Evolutionary conservation across 2,329 filamentous ascomycete species (phyloP), one percentile per base, ranked within the genome.

Genomic region (Talaromyces verruculosus): DNA sequence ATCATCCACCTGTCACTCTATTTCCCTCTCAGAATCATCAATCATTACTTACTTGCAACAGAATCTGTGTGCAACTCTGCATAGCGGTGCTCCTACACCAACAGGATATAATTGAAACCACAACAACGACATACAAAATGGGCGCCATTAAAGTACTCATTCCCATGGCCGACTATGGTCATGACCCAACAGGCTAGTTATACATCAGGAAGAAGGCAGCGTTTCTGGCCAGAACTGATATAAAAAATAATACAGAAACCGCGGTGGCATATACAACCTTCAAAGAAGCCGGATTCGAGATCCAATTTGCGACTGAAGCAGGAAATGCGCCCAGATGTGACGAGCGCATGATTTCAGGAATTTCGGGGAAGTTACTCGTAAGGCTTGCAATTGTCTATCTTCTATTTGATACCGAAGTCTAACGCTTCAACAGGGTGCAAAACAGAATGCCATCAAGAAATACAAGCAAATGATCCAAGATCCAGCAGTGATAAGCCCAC

Each of bases 101-200:
- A 22, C 22, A 22, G 22, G 1, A 22, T 22, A 22, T 22, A 28
- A 6, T 51, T 51, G 19, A 51, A 17, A 28, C n/a, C 19, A 19
- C 45, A 47, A 19, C 19, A 25, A 49, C 47, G 7, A 28, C 25
- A 51, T 28, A 28, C 35, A 13, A 19, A 22, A 57, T 57, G 53
- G 35, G 30, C 30, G 7, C 8, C 13, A 37, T 74, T 2, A 83
- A 81, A 68, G 79, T 79, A 28, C 70, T 84, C 45, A 80, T 85
- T 51, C 69, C 84, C 63, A 85, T 85, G 83, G 79, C 83, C 49
- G 83, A 86, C 69, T 85, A 85, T 67, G 84, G 83, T 51, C 82
- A 85, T 69, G 84, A 86, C 68, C 84, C 84, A 1, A 85, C 84
- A 53, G 83, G 84, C 85, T 68, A 45, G 68, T 61, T 22, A 6